Evolutionary conservation across 371 early-diverging fungal genomes (phyloP).

Genomic region (Blakeslea trispora): DNA sequence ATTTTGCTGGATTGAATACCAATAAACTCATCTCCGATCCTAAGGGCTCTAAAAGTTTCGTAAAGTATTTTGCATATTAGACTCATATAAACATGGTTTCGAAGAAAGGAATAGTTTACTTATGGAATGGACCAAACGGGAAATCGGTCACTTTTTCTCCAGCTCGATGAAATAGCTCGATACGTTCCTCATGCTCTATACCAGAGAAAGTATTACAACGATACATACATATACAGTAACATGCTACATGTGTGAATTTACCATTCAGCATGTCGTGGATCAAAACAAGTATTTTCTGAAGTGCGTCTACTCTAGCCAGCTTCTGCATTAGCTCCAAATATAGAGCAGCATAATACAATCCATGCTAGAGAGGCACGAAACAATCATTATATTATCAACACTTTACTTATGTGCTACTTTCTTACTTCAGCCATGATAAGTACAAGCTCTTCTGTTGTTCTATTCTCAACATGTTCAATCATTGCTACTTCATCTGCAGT

Average conservation of each 20-base stretch:
- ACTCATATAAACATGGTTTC: no score
- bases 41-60: slow-evolving; percentile 59
- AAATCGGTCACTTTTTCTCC: slow-evolving; percentile 42
- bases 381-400: neutral
- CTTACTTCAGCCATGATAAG: slow-evolving; percentile 50
- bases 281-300: slow-evolving; percentile 86
- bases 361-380: slow-evolving; percentile 32
- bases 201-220: neutral
- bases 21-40: slow-evolving; percentile 86
- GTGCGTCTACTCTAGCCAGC: slow-evolving; percentile 84
- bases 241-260: no score
- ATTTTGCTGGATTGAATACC: slow-evolving; percentile 87
- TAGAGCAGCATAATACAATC: slow-evolving; percentile 59
- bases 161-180: slow-evolving; percentile 52
- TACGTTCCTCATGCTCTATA: slow-evolving; percentile 56
- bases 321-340: slow-evolving; percentile 76
- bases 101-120: slow-evolving; percentile 44
- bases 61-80: no score
- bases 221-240: neutral
- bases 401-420: neutral
- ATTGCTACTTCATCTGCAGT: slow-evolving; percentile 75
- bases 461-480: slow-evolving; percentile 61
- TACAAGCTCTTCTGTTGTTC: slow-evolving; percentile 48
- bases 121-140: slow-evolving; percentile 71
- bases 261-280: slow-evolving; percentile 84